Conservation (phyloP, 352 stramenopile species). For the Phytophthora fragariae region DNA sequence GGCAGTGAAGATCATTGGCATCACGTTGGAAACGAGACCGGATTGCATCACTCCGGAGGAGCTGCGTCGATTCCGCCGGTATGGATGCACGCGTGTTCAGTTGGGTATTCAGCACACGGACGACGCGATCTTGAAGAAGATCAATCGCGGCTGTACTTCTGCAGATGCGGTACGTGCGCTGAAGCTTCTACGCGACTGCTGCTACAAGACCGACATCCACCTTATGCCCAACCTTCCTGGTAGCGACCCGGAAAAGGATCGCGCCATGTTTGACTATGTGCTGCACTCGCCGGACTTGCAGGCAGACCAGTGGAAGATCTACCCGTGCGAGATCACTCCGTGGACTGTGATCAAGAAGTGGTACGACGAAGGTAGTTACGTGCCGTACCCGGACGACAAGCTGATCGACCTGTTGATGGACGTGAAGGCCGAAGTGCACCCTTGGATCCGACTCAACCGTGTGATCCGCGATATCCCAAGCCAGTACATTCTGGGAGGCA, state of each 20-base stretch:
- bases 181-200: constrained; percentile 91
- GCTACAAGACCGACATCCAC: constrained; percentile 95
- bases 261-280: constrained; percentile 92
- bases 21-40: constrained; percentile 91
- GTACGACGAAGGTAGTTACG: constrained; percentile 90
- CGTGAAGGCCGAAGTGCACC: constrained; percentile 91
- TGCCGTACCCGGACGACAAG: constrained; percentile 90
- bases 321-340: constrained; percentile 93
- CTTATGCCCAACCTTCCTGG: constrained; percentile 94
- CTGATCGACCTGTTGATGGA: constrained; percentile 91
- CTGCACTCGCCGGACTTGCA: constrained; percentile 90
- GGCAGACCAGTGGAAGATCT: constrained; percentile 96
- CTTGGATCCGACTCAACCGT: constrained; percentile 95
- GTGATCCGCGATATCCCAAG: constrained; percentile 95
- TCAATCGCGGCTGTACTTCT: constrained; percentile 90
- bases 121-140: constrained; percentile 90
- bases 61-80: constrained; percentile 82
- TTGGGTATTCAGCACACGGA: constrained; percentile 94
- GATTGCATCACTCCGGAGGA: constrained; percentile 93
- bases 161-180: constrained; percentile 79
- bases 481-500: constrained; percentile 93
- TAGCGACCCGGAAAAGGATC: constrained; percentile 83
- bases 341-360: constrained; percentile 93
- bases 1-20: constrained; percentile 90
- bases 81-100: constrained; percentile 89